phyloP scores from a whole-genome alignment of 139 green algal species.

The Tetratostichococcus sp. region DNA sequence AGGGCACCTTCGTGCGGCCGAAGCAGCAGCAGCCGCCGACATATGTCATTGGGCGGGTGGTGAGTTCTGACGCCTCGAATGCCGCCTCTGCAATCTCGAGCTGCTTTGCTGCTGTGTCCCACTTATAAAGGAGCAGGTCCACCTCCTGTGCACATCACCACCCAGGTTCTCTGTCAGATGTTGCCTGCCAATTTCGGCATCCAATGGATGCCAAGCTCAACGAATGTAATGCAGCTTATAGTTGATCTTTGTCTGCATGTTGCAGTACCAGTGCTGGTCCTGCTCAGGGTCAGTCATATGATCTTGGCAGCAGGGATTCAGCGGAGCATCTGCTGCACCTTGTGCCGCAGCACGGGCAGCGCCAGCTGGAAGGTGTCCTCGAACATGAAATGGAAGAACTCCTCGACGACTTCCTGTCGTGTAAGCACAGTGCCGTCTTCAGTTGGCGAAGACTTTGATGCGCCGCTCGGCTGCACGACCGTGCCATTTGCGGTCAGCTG shows the following conservation, averaged over 20 bases:
- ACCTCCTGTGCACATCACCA: too few relatives aligned
- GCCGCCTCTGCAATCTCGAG: slow-evolving; percentile 21
- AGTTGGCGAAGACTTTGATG: too few relatives aligned
- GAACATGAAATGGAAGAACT: slow-evolving; percentile 42
- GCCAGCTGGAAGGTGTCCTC: slow-evolving; percentile 49
- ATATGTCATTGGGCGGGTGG: neutral
- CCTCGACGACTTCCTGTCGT: slow-evolving; percentile 16
- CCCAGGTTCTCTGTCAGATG: too few relatives aligned
- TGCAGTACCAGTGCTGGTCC: too few relatives aligned
- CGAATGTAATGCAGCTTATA: too few relatives aligned
- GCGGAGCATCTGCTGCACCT: slow-evolving; percentile 18
- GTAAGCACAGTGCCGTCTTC: neutral
- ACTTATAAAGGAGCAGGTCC: slow-evolving; percentile 47
- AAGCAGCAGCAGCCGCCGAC: slow-evolving; percentile 18
- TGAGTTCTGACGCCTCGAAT: neutral
- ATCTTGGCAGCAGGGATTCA: too few relatives aligned
- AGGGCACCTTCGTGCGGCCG: slow-evolving; percentile 1
- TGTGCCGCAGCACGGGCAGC: slow-evolving; percentile 38
- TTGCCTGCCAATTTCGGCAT: too few relatives aligned
- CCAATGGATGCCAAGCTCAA: neutral
- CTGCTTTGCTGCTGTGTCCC: slow-evolving; percentile 14
- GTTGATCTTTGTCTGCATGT: too few relatives aligned
- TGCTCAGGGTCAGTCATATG: too few relatives aligned
- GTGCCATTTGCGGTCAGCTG: neutral
- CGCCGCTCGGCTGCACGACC: too few relatives aligned